Percentiles rank a stretch among this genome's conserved stretches.
These are phyloP conservation scores for Scheffersomyces stambukii DNA, from an alignment of 1,139 yeast species.

Conservation along the genomic window DNA sequence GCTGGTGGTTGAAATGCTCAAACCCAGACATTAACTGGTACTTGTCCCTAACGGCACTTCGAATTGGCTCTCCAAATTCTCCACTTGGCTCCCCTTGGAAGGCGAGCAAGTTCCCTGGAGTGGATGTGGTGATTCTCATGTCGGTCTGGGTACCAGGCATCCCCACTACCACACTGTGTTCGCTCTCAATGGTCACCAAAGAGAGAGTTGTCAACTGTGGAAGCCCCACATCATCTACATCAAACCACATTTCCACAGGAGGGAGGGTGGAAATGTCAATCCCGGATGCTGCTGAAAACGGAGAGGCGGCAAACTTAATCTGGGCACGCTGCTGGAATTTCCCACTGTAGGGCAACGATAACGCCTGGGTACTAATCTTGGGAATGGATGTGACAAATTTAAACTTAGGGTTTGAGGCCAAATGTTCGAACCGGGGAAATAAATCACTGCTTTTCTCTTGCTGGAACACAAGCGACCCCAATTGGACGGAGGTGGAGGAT, in stretches of 20 bases:
- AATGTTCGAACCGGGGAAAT: conserved; percentile 6
- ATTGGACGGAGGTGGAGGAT: conserved; percentile 33
- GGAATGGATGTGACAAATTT: conserved; percentile 44
- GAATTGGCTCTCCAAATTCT: conserved; percentile 1
- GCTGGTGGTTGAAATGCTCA: conserved; percentile 34
- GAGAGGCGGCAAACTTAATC: conserved; percentile 45
- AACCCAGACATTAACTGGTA: background rate
- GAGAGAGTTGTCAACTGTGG: conserved; percentile 39
- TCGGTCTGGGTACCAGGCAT: conserved; percentile 40
- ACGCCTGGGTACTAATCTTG: too few relatives aligned
- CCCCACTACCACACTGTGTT: conserved; percentile 36
- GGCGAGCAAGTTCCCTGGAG: conserved; percentile 29
- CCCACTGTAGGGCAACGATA: too few relatives aligned
- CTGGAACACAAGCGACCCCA: conserved; percentile 34
- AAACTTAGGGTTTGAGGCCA: conserved; percentile 10
- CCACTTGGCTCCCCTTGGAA: conserved; percentile 7
- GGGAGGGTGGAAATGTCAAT: conserved; percentile 33
- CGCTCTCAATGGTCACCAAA: conserved; percentile 46
- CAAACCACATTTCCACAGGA: conserved; percentile 53
- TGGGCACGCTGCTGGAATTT: conserved; percentile 41
- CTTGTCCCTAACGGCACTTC: background rate
- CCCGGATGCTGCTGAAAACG: conserved; percentile 19
- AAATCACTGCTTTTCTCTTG: conserved; percentile 7
- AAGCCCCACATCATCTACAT: conserved; percentile 32
- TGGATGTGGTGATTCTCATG: conserved; percentile 41